Evolutionary conservation across 768 basidiomycete species (phyloP).

Genomic region (Podaxis sp.): DNA sequence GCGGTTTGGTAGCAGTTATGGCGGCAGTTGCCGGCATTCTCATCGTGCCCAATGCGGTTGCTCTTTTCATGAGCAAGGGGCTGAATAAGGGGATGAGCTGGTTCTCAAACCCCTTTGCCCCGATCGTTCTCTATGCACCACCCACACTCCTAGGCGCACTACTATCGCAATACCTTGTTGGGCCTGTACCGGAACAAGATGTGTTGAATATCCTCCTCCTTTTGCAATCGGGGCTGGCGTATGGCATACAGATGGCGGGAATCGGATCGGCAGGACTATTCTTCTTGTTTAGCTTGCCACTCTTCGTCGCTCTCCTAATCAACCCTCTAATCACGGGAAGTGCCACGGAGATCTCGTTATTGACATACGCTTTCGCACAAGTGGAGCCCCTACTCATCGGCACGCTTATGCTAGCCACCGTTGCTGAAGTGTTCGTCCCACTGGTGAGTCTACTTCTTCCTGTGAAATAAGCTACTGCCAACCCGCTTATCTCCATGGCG

Average conservation of each 20-base stretch:
- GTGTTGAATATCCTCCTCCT: conserved; percentile 63
- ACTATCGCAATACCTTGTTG: conserved; percentile 57
- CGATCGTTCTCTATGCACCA: conserved; percentile 72
- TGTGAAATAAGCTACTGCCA: neutral
- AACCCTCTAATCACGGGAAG: conserved; percentile 40
- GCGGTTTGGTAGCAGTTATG: conserved; percentile 50
- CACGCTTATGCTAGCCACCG: conserved; percentile 54
- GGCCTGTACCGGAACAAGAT: conserved; percentile 56
- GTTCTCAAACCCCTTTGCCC: conserved; percentile 73
- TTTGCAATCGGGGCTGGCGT: conserved; percentile 53
- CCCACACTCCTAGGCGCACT: conserved; percentile 68
- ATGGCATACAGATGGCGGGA: conserved; percentile 59
- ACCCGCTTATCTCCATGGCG: conserved; percentile 11
- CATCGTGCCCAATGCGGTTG: conserved; percentile 67
- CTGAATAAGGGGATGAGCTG: conserved; percentile 79
- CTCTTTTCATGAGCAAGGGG: conserved; percentile 61
- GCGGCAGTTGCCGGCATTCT: conserved; percentile 57
- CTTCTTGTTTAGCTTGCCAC: conserved; percentile 58
- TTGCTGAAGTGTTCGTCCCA: conserved; percentile 89
- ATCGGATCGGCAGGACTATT: conserved; percentile 79
- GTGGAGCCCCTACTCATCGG: conserved; percentile 56
- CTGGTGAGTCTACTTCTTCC: conserved; percentile 47
- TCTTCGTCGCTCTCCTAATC: conserved; percentile 52
- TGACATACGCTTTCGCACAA: conserved; percentile 65
- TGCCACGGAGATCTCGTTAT: conserved; percentile 46